phyloP scores from a whole-genome alignment of 257 asterid species.

The Cruciata laevipes region DNA sequence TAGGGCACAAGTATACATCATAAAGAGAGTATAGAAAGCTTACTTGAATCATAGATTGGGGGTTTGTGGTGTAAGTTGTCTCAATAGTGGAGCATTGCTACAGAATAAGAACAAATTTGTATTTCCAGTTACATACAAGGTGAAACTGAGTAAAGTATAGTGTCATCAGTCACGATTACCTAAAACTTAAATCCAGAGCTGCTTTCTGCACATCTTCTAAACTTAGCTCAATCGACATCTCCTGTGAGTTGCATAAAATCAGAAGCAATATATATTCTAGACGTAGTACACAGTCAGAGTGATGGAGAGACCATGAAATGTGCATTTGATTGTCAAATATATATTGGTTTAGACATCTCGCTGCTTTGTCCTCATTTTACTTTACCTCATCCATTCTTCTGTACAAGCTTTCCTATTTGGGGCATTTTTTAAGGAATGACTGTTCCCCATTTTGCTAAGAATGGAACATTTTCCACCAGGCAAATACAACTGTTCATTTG shows the following conservation, averaged over 20 bases:
- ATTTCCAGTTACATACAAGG: background rate
- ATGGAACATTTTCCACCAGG: too few species aligned
- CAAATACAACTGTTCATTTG: background rate
- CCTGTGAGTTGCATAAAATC: conserved; percentile 36
- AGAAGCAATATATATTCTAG: conserved; percentile 51
- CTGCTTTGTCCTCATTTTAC: background rate
- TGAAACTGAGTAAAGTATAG: background rate
- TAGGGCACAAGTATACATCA: background rate
- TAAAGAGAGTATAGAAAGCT: conserved; percentile 6
- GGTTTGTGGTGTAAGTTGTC: conserved; percentile 75
- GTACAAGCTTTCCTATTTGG: background rate
- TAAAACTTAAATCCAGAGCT: conserved; percentile 75
- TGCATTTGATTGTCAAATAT: background rate
- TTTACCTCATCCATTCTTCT: background rate
- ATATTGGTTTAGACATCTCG: background rate
- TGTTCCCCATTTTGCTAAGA: too few species aligned
- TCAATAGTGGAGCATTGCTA: conserved; percentile 75
- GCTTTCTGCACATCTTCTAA: conserved; percentile 91
- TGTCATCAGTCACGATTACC: conserved; percentile 33
- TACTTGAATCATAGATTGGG: conserved; percentile 94
- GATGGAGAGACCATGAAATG: background rate
- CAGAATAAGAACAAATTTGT: conserved; percentile 5
- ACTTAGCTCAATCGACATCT: conserved; percentile 93
- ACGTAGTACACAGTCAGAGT: background rate
- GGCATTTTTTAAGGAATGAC: too few species aligned